These are phyloP conservation scores for Penicillium sp. DNA, from an alignment of 2,329 filamentous ascomycete species.

Conservation along the genomic window DNA sequence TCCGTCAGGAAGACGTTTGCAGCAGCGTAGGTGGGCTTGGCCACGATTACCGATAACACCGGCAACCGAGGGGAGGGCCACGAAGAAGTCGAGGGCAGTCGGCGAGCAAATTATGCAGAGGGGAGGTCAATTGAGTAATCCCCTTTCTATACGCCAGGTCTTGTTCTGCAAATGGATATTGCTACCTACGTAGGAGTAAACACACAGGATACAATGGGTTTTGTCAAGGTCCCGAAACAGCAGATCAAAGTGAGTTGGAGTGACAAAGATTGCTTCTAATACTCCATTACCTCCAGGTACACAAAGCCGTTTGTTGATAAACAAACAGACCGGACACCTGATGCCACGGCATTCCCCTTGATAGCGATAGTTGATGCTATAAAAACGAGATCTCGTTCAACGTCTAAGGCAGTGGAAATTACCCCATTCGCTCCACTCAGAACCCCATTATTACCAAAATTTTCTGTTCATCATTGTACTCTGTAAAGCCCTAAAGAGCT, in stretches of 20 bases:
- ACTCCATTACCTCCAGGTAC: too few species aligned
- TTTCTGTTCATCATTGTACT: too few species aligned
- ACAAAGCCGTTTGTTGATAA: not conserved
- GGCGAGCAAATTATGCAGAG: slow-evolving; percentile 7
- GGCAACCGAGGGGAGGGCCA: slow-evolving; percentile 30
- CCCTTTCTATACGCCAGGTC: too few species aligned
- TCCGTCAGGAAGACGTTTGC: slow-evolving; percentile 30
- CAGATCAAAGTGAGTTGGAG: not conserved
- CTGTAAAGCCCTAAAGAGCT: not conserved
- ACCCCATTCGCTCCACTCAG: not conserved
- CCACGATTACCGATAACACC: slow-evolving; percentile 31
- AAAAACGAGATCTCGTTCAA: not conserved
- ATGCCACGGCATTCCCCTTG: not conserved
- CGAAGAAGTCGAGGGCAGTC: slow-evolving; percentile 29
- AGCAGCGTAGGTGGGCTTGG: slow-evolving; percentile 30
- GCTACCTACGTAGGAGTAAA: too few species aligned
- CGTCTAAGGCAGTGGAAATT: not conserved
- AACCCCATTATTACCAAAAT: not conserved
- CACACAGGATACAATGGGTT: not conserved
- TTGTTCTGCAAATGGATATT: too few species aligned
- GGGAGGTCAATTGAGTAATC: too few species aligned
- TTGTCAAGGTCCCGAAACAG: not conserved
- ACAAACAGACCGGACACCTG: not conserved
- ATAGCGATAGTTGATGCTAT: not conserved
- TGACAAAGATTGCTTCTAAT: not conserved